Percentiles rank a stretch among this genome's conserved stretches.
These are phyloP conservation scores for Lachancea cidri DNA, from an alignment of 805 yeast genomes.

Conservation along the genomic window DNA sequence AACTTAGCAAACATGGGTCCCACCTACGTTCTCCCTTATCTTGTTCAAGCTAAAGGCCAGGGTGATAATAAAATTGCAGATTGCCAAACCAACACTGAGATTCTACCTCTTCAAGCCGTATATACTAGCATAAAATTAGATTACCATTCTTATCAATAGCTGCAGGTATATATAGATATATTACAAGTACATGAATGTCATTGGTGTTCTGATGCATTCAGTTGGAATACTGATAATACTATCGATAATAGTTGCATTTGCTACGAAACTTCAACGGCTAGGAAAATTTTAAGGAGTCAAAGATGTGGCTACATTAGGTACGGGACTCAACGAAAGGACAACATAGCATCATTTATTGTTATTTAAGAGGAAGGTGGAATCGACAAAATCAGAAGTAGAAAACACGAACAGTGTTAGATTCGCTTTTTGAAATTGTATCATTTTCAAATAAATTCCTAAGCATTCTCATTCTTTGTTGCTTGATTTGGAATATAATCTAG, in stretches of 20 bases:
- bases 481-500: neutral
- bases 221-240: neutral
- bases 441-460: neutral
- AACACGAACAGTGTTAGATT: neutral
- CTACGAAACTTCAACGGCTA: neutral
- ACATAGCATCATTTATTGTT: neutral
- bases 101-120: too few relatives aligned
- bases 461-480: neutral
- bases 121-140: too few relatives aligned
- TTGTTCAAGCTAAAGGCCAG: too few relatives aligned
- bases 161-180: too few relatives aligned
- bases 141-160: too few relatives aligned
- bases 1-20: too few relatives aligned
- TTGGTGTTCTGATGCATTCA: too few relatives aligned
- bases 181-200: too few relatives aligned
- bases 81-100: too few relatives aligned
- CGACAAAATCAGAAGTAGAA: neutral
- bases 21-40: too few relatives aligned
- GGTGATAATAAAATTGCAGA: too few relatives aligned
- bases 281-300: conserved; percentile 3
- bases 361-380: neutral
- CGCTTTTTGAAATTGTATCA: neutral
- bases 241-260: neutral
- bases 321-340: too few relatives aligned
- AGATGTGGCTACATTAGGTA: conserved; percentile 1